phyloP scores from a whole-genome alignment of 176 grass and related monocot species.

The Cenchrus americanus region DNA sequence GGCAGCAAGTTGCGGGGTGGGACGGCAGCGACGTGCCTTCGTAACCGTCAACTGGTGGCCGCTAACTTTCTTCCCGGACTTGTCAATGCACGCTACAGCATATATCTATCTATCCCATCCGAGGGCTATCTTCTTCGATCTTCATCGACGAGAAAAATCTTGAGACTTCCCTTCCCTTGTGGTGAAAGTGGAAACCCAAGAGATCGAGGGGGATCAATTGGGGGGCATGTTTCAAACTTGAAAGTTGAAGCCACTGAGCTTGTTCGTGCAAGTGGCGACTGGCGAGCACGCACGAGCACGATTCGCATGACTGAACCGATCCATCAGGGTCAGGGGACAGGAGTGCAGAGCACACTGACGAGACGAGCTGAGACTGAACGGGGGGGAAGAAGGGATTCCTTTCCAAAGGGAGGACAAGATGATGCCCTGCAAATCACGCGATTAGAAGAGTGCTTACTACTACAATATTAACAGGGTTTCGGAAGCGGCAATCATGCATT shows the following conservation, averaged over 20 bases:
- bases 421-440: neutral
- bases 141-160: slow-evolving; percentile 6
- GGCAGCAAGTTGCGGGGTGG: neutral
- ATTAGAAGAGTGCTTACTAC: neutral
- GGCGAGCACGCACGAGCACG: neutral
- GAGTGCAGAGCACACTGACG: neutral
- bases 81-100: slow-evolving; percentile 29
- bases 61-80: neutral
- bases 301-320: neutral
- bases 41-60: neutral
- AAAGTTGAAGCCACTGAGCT: neutral
- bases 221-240: neutral
- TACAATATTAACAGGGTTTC: neutral
- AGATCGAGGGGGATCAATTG: neutral
- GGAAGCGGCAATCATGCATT: neutral
- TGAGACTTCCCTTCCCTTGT: neutral
- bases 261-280: neutral
- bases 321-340: slow-evolving; percentile 15
- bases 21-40: slow-evolving; percentile 22
- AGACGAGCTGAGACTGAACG: neutral
- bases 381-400: neutral
- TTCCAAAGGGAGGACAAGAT: neutral
- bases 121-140: neutral
- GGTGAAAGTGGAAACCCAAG: slow-evolving; percentile 1
- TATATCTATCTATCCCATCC: neutral